Base-by-base conservation (phyloP, 177 flowering plant species). In the Vitis hybrid region DNA sequence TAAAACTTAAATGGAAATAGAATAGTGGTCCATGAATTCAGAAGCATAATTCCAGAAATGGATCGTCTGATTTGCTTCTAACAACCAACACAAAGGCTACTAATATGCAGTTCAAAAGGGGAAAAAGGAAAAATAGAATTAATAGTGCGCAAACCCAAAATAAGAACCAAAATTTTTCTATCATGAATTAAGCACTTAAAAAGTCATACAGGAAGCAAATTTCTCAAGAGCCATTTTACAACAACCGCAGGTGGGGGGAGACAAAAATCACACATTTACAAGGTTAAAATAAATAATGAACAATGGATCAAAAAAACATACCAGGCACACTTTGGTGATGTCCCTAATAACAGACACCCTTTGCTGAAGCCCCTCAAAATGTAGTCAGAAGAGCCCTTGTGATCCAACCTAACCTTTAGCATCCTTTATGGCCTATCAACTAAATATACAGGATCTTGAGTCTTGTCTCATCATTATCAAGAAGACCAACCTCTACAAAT, bases 151-250 rank as follows among this genome's bases (percentile, higher is more conserved):
- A 55, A 39, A 39, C 48, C 7, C 9, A 19, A 60, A 39, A 23
- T 12, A 17, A n/a, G 30, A 18, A 32, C 66, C 52, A 45, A 63
- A 48, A 63, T 2, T 63, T 63, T 30, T 63, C 66, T 12, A 30
- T n/a, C 49, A 21, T 12, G 3, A 64, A 64, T 57, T 52, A 64
- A 18, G 30, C 64, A 51, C 19, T 51, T 13, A 13, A 56, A 56
- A 49, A 51, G 13, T 34, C 19, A 30, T 63, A 48, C 64, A 32
- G 8, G 5, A 76, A 48, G 64, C 56, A 48, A 60, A 56, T 51
- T 67, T 69, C 76, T 66, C 69, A 72, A 60, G 65, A 71, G 21
- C 66, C 51, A 80, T 63, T 63, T 71, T 74, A 77, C 83, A 80
- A 77, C 62, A 71, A 55, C 12, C 45, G 30, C 70, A 48, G 58